phyloP scores from a whole-genome alignment of 192 early-diverging fungal genomes.

The Thoreauomyces humboldtii region DNA sequence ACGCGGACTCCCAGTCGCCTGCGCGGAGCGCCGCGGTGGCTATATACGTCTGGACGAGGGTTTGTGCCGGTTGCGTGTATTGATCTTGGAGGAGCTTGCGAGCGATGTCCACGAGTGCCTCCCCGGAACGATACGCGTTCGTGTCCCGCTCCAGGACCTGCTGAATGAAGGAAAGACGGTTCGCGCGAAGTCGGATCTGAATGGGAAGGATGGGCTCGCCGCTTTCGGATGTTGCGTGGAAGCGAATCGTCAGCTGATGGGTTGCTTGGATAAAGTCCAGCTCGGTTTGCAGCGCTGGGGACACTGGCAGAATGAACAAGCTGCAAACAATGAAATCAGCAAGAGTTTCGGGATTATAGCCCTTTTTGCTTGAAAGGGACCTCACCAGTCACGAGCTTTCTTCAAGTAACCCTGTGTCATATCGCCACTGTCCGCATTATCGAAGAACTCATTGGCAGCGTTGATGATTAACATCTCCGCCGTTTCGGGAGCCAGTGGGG shows the following conservation, averaged over 20 bases:
- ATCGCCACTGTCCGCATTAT: constrained; percentile 69
- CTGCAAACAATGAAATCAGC: constrained; percentile 29
- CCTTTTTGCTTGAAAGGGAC: not conserved
- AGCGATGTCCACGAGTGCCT: constrained; percentile 55
- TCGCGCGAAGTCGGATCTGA: constrained; percentile 61
- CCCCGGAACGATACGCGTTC: constrained; percentile 8
- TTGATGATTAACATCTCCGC: constrained; percentile 67
- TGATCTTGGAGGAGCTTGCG: constrained; percentile 48
- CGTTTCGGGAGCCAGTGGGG: constrained; percentile 27
- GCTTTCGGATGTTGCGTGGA: constrained; percentile 45
- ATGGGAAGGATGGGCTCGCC: constrained; percentile 60
- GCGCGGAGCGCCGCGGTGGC: constrained; percentile 60
- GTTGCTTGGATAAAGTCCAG: constrained; percentile 71
- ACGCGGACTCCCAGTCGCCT: constrained; percentile 50
- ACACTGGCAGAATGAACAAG: constrained; percentile 58
- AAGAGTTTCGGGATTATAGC: not conserved
- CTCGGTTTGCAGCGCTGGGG: constrained; percentile 53
- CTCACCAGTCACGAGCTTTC: constrained; percentile 70
- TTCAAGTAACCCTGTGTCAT: constrained; percentile 67
- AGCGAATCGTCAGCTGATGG: constrained; percentile 52
- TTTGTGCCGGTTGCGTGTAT: constrained; percentile 44
- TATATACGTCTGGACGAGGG: constrained; percentile 59
- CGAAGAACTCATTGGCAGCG: constrained; percentile 68
- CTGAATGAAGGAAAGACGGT: constrained; percentile 61
- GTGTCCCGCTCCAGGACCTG: constrained; percentile 55